phyloP scores from a whole-genome alignment of 2,329 filamentous ascomycete genomes.

The Botryotinia narcissicola region DNA sequence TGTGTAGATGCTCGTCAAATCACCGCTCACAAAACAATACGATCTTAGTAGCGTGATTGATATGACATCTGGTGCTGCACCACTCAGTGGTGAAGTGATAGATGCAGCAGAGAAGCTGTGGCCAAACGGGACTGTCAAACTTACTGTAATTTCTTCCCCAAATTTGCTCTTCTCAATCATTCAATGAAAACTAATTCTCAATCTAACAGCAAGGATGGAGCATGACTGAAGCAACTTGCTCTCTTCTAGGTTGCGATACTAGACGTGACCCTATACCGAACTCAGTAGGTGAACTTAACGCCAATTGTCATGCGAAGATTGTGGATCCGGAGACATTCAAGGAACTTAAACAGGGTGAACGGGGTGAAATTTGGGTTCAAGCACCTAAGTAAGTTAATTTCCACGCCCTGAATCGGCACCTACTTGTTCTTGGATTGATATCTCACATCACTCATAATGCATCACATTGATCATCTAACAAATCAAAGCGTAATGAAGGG shows the following conservation, averaged over 20 bases:
- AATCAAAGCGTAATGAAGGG: slow-evolving; percentile 53
- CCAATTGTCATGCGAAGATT: slow-evolving; percentile 69
- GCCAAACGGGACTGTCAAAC: slow-evolving; percentile 67
- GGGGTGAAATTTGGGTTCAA: slow-evolving; percentile 46
- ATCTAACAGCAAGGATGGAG: slow-evolving; percentile 75
- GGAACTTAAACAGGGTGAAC: slow-evolving; percentile 41
- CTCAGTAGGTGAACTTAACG: slow-evolving; percentile 64
- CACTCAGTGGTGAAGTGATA: slow-evolving; percentile 74
- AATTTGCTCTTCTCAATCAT: background rate
- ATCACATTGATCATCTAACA: background rate
- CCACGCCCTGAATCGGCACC: accelerated
- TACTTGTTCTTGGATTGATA: too few relatives aligned
- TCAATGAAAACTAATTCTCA: slow-evolving; percentile 28
- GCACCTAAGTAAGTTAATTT: slow-evolving; percentile 43
- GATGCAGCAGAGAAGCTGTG: slow-evolving; percentile 67
- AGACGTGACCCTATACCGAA: slow-evolving; percentile 43
- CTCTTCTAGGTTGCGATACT: slow-evolving; percentile 63
- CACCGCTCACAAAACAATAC: slow-evolving; percentile 50
- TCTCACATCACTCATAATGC: background rate
- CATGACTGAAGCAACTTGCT: slow-evolving; percentile 82
- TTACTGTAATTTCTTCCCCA: slow-evolving; percentile 41
- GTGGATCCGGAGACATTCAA: slow-evolving; percentile 47
- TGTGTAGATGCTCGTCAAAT: slow-evolving; percentile 57
- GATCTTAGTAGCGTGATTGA: slow-evolving; percentile 66
- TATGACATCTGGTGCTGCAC: slow-evolving; percentile 82